Evolutionary conservation across 768 basidiomycete species (phyloP).

Genomic region (Pilatotrama ljubarskyi): DNA sequence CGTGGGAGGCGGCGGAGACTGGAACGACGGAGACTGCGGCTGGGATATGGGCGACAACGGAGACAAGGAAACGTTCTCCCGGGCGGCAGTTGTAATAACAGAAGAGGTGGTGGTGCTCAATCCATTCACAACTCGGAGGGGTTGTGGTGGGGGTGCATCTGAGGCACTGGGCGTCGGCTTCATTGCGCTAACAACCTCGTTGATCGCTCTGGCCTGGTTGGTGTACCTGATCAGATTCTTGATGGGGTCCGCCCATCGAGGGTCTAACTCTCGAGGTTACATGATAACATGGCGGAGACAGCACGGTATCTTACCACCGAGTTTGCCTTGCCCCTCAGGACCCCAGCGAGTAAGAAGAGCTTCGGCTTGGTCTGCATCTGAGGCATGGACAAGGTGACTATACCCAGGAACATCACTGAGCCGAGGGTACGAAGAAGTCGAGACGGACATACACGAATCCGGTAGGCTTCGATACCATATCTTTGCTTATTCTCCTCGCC

Average conservation of each 20-base stretch:
- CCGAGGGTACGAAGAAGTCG: conserved; percentile 19
- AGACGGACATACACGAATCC: conserved; percentile 73
- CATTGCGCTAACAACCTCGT: conserved; percentile 72
- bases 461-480: conserved; percentile 83
- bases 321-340: conserved; percentile 83
- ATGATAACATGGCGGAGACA: conserved; percentile 16
- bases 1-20: conserved; percentile 25
- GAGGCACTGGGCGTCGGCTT: conserved; percentile 53
- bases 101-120: conserved; percentile 67
- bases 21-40: conserved; percentile 27
- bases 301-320: conserved; percentile 59
- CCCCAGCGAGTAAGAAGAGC: conserved; percentile 87
- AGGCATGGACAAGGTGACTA: conserved; percentile 90
- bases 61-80: conserved; percentile 58
- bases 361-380: conserved; percentile 86
- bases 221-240: conserved; percentile 70
- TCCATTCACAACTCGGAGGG: conserved; percentile 80
- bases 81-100: conserved; percentile 74
- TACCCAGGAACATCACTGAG: not conserved
- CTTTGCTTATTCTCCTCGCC: conserved; percentile 74
- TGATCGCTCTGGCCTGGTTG: conserved; percentile 71
- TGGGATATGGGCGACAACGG: conserved; percentile 33
- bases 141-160: conserved; percentile 43
- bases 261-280: conserved; percentile 52
- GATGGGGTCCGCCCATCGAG: conserved; percentile 86